Conservation (phyloP, 2,329 filamentous ascomycete species). For the Chlorencoelia australis region DNA sequence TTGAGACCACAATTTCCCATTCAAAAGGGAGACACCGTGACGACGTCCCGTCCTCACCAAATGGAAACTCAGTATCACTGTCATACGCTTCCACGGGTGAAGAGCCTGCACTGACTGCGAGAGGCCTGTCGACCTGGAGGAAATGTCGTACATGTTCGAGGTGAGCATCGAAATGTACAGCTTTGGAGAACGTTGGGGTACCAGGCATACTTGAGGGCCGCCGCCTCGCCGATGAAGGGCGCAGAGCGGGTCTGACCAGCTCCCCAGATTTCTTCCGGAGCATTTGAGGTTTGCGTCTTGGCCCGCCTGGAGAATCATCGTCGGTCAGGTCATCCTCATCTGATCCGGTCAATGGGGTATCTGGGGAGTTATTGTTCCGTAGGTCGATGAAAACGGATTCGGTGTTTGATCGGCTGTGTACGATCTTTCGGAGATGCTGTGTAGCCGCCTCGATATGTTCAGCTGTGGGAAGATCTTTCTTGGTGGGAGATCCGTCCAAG, state of each 20-base stretch:
- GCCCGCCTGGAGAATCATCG: constrained; percentile 46
- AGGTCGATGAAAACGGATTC: constrained; percentile 38
- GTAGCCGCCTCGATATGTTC: constrained; percentile 13
- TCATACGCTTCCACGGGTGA: constrained; percentile 86
- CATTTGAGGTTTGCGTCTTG: constrained; percentile 69
- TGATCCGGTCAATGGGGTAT: constrained; percentile 41
- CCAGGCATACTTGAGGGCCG: constrained; percentile 95
- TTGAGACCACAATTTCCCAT: constrained; percentile 79
- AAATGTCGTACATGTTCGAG: constrained; percentile 96
- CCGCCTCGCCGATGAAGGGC: constrained; percentile 60
- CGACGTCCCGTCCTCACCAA: constrained; percentile 41
- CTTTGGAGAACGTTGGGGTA: constrained; percentile 90
- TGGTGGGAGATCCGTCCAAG: constrained; percentile 23
- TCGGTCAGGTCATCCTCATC: constrained; percentile 49
- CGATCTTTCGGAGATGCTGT: constrained; percentile 17
- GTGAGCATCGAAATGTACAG: constrained; percentile 96
- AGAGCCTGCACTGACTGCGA: constrained; percentile 91
- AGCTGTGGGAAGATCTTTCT: constrained; percentile 20
- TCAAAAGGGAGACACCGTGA: constrained; percentile 45
- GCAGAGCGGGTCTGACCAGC: constrained; percentile 82
- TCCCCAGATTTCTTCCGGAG: constrained; percentile 98
- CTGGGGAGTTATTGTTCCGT: constrained; percentile 31
- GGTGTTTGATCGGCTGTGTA: constrained; percentile 24
- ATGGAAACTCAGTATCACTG: constrained; percentile 83
- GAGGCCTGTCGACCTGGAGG: constrained; percentile 81